Conservation (phyloP, 2,329 filamentous ascomycete species). For the Nigrospora sphaerica region DNA sequence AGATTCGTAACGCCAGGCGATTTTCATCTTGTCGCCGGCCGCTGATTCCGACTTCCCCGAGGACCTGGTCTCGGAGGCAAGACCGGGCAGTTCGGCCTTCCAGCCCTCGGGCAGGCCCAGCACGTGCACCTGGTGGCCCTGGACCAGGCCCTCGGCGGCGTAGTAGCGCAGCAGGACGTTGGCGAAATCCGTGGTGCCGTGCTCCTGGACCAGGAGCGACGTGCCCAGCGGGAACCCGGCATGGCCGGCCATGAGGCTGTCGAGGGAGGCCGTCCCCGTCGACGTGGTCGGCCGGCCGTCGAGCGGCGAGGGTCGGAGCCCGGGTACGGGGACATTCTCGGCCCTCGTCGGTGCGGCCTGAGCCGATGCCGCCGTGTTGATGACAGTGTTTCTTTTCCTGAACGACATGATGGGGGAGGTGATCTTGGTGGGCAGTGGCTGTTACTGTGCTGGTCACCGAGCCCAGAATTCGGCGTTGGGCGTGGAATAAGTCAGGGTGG, state of each 20-base stretch:
- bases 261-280: constrained; percentile 80
- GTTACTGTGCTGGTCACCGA: no score
- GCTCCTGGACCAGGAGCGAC: constrained; percentile 76
- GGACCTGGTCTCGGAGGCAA: constrained; percentile 40
- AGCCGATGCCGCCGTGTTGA: constrained; percentile 29
- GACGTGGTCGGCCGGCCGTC: constrained; percentile 86
- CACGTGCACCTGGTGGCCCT: constrained; percentile 83
- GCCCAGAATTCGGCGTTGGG: neutral
- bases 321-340: constrained; percentile 32
- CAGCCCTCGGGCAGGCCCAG: constrained; percentile 74
- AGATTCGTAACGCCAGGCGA: constrained; percentile 94
- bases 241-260: constrained; percentile 80
- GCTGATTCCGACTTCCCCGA: constrained; percentile 28
- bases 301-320: constrained; percentile 75
- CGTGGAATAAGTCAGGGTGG: neutral
- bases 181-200: constrained; percentile 89
- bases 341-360: constrained; percentile 22
- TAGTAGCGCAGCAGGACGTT: constrained; percentile 81
- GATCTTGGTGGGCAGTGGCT: neutral
- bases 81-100: constrained; percentile 75
- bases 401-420: constrained; percentile 42
- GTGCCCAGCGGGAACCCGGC: constrained; percentile 76
- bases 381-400: constrained; percentile 47
- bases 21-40: constrained; percentile 82
- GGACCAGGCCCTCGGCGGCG: constrained; percentile 85